Percentiles rank a stretch among this genome's conserved stretches.
Evolutionary conservation across 306 rosid species (phyloP).

Genomic region (Potentilla sterilis): DNA sequence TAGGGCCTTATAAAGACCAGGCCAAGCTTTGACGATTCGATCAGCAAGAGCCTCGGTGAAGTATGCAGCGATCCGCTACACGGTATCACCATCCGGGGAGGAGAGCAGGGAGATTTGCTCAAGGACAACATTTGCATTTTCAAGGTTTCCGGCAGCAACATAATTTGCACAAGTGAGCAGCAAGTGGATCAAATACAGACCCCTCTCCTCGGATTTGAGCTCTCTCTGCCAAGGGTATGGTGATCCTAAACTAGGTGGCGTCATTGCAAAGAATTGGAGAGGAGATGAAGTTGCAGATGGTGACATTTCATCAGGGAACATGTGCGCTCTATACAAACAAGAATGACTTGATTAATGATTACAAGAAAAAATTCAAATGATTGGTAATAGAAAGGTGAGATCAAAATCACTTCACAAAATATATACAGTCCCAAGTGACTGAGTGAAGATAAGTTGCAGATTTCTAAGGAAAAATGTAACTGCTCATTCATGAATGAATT

Average conservation of each 20-base stretch:
- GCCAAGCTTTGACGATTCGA: constrained; percentile 72
- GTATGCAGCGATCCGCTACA: constrained; percentile 82
- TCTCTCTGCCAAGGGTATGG: constrained; percentile 69
- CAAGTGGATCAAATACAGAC: constrained; percentile 71
- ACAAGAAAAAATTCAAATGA: too few relatives aligned
- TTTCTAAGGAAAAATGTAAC: constrained; percentile 7
- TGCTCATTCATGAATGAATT: constrained; percentile 10
- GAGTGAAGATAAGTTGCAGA: neutral
- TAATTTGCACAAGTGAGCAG: constrained; percentile 77
- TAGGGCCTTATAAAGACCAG: constrained; percentile 75
- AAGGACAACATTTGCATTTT: constrained; percentile 68
- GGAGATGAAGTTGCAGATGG: constrained; percentile 63
- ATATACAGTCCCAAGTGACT: neutral
- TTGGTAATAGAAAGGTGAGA: neutral
- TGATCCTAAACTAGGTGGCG: constrained; percentile 69
- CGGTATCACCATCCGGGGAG: constrained; percentile 74
- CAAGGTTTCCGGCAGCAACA: constrained; percentile 67
- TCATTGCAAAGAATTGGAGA: constrained; percentile 60
- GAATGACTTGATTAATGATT: constrained; percentile 27
- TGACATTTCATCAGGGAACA: constrained; percentile 73
- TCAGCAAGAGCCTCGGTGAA: constrained; percentile 79
- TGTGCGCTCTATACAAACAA: constrained; percentile 40
- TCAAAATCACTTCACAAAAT: constrained; percentile 9
- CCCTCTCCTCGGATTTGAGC: constrained; percentile 72
- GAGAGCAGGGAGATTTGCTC: constrained; percentile 84